These are phyloP conservation scores for Rhododendron kiyosumense DNA, from an alignment of 148 eudicot species.

Conservation along the genomic window DNA sequence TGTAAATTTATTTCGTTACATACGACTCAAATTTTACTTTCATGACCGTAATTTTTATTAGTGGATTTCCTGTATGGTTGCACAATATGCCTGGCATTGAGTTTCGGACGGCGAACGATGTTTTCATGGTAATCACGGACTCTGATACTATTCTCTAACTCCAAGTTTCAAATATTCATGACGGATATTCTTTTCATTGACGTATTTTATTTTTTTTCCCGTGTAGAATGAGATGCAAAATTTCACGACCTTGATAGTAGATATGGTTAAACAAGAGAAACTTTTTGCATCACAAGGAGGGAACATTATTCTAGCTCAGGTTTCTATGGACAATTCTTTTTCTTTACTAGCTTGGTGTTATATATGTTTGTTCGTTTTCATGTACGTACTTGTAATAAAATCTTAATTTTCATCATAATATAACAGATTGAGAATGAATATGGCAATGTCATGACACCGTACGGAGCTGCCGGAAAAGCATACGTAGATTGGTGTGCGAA, in stretches of 20 bases:
- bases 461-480: conserved; percentile 42
- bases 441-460: conserved; percentile 38
- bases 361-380: not conserved
- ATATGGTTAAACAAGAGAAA: conserved; percentile 46
- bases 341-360: too few species aligned
- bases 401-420: not conserved
- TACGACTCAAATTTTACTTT: not conserved
- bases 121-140: conserved; percentile 32
- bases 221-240: conserved; percentile 52
- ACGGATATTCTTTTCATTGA: not conserved
- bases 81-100: conserved; percentile 52
- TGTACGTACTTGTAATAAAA: not conserved
- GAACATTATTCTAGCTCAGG: conserved; percentile 64
- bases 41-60: not conserved
- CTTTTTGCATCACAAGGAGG: conserved; percentile 72
- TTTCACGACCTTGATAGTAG: conserved; percentile 49
- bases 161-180: not conserved
- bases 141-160: not conserved
- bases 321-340: not conserved
- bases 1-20: not conserved
- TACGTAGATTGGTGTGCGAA: conserved; percentile 52
- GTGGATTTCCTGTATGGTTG: conserved; percentile 68
- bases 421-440: conserved; percentile 64
- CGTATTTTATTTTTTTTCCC: not conserved
- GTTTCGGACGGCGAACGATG: conserved; percentile 39